These are phyloP conservation scores for Funneliformis mosseae DNA, from an alignment of 192 early-diverging fungal genomes.

Conservation along the genomic window DNA sequence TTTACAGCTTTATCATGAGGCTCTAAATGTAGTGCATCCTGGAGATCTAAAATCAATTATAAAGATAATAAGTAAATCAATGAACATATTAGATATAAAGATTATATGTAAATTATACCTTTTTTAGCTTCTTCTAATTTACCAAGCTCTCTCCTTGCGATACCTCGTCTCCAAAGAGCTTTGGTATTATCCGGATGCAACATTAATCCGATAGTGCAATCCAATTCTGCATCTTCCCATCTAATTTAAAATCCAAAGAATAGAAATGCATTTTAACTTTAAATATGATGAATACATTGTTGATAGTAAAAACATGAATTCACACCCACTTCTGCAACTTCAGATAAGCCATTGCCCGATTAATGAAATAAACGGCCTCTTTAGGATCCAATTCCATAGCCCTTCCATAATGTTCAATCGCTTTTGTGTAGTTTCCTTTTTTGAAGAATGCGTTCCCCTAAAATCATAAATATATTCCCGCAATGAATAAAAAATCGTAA, in stretches of 20 bases:
- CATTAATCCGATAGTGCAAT: slow-evolving; percentile 62
- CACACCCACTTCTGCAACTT: slow-evolving; percentile 67
- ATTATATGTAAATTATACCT: slow-evolving; percentile 36
- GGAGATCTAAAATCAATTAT: slow-evolving; percentile 56
- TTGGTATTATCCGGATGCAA: slow-evolving; percentile 76
- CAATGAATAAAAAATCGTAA: slow-evolving; percentile 2
- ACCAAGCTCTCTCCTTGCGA: slow-evolving; percentile 57
- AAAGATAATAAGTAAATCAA: background rate
- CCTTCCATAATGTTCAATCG: slow-evolving; percentile 64
- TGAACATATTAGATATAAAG: slow-evolving; percentile 30
- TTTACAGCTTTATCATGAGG: slow-evolving; percentile 66
- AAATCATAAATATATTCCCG: slow-evolving; percentile 38
- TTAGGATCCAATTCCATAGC: slow-evolving; percentile 64
- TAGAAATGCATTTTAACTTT: background rate
- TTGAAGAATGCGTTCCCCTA: slow-evolving; percentile 66
- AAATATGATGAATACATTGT: background rate
- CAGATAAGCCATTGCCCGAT: slow-evolving; percentile 82
- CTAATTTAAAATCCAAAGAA: slow-evolving; percentile 36
- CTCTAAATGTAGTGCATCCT: slow-evolving; percentile 64
- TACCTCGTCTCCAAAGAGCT: slow-evolving; percentile 76
- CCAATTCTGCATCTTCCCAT: slow-evolving; percentile 63
- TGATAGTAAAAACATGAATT: background rate
- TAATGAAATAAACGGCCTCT: slow-evolving; percentile 63
- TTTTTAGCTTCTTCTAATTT: slow-evolving; percentile 57
- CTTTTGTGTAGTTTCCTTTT: slow-evolving; percentile 56